Evolutionary conservation across 257 asterid genomes (phyloP).

Genomic region (Coffea canephora): DNA sequence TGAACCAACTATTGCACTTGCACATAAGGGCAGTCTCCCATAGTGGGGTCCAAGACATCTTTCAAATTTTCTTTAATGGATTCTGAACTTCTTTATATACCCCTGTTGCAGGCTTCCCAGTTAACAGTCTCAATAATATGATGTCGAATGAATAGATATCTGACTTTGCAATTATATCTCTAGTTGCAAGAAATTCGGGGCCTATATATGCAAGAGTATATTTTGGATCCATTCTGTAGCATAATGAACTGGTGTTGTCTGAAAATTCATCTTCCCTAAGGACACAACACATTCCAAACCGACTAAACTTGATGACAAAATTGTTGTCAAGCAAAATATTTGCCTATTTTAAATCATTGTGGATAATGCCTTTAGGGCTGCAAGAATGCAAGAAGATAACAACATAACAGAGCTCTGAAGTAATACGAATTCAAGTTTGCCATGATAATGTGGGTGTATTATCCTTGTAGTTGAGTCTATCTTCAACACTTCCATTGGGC

Average conservation of each 20-base stretch:
- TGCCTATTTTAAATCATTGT: conserved; percentile 82
- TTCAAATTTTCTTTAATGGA: conserved; percentile 67
- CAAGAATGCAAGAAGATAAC: conserved; percentile 81
- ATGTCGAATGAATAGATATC: conserved; percentile 88
- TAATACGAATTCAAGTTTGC: conserved; percentile 83
- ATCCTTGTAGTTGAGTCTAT: conserved; percentile 75
- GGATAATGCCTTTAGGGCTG: conserved; percentile 58
- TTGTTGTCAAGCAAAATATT: conserved; percentile 74
- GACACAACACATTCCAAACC: conserved; percentile 70
- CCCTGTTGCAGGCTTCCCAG: conserved; percentile 73
- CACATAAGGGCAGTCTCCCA: conserved; percentile 96
- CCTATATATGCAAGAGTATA: conserved; percentile 68
- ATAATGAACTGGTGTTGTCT: conserved; percentile 30
- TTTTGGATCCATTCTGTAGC: conserved; percentile 55
- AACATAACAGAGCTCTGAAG: conserved; percentile 81
- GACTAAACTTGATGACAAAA: conserved; percentile 71
- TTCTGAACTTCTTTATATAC: conserved; percentile 58
- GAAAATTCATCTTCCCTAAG: conserved; percentile 41
- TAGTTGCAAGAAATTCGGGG: conserved; percentile 71
- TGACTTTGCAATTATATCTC: conserved; percentile 78
- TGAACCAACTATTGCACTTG: conserved; percentile 92
- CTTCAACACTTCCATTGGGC: conserved; percentile 93
- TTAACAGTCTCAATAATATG: conserved; percentile 60
- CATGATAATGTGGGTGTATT: conserved; percentile 82
- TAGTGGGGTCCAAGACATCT: conserved; percentile 69